Percentiles rank a stretch among this genome's conserved stretches.
phyloP scores from a whole-genome alignment of 345 rosid genomes.

The Lagerstroemia speciosa region DNA sequence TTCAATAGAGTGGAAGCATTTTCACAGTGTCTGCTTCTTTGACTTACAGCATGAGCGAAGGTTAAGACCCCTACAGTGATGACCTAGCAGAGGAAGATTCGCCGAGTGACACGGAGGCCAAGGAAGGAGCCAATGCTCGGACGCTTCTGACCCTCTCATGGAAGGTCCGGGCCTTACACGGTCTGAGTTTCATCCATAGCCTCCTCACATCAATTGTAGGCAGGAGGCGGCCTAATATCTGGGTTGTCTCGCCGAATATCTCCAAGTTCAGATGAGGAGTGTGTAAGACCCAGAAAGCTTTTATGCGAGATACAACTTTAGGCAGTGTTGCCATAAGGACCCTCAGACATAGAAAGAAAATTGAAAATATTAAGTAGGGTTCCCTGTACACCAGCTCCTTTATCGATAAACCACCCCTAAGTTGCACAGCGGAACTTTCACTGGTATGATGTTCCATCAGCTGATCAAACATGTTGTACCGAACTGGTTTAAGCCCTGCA shows the following conservation, averaged over 20 bases:
- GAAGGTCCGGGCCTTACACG: slow-evolving; percentile 66
- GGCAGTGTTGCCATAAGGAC: slow-evolving; percentile 37
- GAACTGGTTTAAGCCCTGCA: slow-evolving; percentile 57
- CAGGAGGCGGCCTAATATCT: slow-evolving; percentile 48
- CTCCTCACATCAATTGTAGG: slow-evolving; percentile 78
- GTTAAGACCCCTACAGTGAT: slow-evolving; percentile 11
- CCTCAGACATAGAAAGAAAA: slow-evolving; percentile 45
- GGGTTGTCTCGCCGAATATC: slow-evolving; percentile 87
- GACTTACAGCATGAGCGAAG: background rate
- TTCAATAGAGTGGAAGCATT: background rate
- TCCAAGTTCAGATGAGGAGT: slow-evolving; percentile 64
- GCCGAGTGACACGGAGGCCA: slow-evolving; percentile 81
- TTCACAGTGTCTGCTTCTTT: background rate
- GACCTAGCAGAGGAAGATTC: slow-evolving; percentile 58
- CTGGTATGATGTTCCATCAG: slow-evolving; percentile 10
- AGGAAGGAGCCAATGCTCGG: slow-evolving; percentile 78
- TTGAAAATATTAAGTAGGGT: slow-evolving; percentile 51
- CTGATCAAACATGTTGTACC: slow-evolving; percentile 29
- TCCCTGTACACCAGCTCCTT: slow-evolving; percentile 40
- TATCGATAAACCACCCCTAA: slow-evolving; percentile 22
- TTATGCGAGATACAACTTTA: slow-evolving; percentile 32
- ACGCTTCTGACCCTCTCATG: slow-evolving; percentile 67
- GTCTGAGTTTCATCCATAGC: slow-evolving; percentile 61
- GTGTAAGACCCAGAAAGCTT: slow-evolving; percentile 46
- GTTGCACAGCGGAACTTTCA: slow-evolving; percentile 22